Evolutionary conservation across 495 filamentous ascomycete species (phyloP).

Genomic region (Chaetomidium leptoderma): DNA sequence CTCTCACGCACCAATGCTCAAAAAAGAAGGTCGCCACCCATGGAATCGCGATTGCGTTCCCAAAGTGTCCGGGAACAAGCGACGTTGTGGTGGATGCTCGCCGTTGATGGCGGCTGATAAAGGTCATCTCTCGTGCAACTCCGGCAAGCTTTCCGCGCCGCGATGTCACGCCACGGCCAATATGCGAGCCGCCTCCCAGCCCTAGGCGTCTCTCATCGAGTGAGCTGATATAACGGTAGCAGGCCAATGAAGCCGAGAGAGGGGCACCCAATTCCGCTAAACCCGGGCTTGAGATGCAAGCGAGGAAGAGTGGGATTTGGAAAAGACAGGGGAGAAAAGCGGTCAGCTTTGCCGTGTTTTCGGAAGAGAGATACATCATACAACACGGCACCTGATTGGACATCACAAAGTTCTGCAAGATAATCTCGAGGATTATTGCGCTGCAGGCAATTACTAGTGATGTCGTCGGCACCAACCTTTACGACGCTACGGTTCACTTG

Average conservation of each 20-base stretch:
- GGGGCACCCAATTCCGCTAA: neutral
- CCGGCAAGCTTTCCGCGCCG: constrained; percentile 3
- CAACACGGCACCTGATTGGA: neutral
- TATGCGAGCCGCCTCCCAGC: neutral
- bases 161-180: constrained; percentile 6
- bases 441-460: neutral
- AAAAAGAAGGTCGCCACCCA: no score
- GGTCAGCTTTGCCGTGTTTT: neutral
- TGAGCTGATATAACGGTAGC: neutral
- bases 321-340: neutral
- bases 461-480: neutral
- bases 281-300: neutral
- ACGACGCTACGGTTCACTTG: neutral
- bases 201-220: neutral
- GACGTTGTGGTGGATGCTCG: neutral
- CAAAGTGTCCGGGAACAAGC: neutral
- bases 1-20: no score
- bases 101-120: neutral
- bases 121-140: constrained; percentile 1
- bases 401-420: neutral
- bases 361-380: neutral
- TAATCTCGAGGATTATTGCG: neutral
- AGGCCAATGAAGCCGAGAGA: constrained; percentile 1
- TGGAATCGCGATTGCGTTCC: neutral
- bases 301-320: neutral